Evolutionary conservation across 495 filamentous ascomycete species (phyloP).

Genomic region (Penicillium atrosanguineum): DNA sequence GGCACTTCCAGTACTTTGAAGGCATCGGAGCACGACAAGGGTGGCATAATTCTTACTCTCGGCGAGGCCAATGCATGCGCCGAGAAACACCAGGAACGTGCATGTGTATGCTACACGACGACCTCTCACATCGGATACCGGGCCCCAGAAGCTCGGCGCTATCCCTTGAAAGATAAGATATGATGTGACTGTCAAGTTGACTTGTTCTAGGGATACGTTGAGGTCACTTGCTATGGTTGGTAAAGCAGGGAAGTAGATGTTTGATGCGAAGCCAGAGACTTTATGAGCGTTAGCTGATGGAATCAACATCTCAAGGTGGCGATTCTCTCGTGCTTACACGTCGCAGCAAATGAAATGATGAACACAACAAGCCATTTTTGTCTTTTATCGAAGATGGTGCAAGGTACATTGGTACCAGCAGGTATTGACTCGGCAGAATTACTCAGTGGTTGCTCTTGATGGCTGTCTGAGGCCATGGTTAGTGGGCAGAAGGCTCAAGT

Average conservation of each 20-base stretch:
- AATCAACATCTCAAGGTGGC: neutral
- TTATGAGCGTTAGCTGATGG: neutral
- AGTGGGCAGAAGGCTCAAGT: no score
- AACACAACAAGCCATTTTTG: constrained; percentile 47
- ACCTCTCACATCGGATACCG: constrained; percentile 47
- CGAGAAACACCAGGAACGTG: constrained; percentile 47
- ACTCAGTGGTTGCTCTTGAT: neutral
- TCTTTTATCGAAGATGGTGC: constrained; percentile 28
- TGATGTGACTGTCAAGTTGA: constrained; percentile 52
- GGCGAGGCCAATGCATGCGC: constrained; percentile 48
- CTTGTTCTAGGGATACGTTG: constrained; percentile 38
- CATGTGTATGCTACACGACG: constrained; percentile 45
- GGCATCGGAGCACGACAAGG: constrained; percentile 45
- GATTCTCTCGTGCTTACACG: constrained; percentile 39
- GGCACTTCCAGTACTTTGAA: constrained; percentile 51
- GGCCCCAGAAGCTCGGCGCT: constrained; percentile 51
- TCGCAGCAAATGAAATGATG: constrained; percentile 48
- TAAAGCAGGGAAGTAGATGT: constrained; percentile 54
- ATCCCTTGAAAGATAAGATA: constrained; percentile 54
- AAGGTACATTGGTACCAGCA: constrained; percentile 8
- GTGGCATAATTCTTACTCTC: constrained; percentile 44
- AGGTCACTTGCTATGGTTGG: constrained; percentile 44
- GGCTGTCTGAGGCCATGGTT: neutral
- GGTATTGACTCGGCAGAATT: neutral
- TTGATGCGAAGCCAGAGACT: constrained; percentile 54